Conservation (phyloP, 148 eudicot species). For the Linanthus parryae region DNA sequence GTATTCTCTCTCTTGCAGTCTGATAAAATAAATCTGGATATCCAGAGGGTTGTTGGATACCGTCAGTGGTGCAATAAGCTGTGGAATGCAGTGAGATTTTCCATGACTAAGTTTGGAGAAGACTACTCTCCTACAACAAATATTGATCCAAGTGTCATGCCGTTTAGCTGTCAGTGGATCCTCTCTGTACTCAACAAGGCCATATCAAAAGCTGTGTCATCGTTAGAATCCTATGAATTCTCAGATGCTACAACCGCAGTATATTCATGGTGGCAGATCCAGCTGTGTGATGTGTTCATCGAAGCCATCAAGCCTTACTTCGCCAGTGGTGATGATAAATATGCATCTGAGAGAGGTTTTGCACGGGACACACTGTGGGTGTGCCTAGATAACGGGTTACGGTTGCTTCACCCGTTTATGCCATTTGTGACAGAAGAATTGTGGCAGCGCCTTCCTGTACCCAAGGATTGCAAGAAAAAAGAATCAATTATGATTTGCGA, state of each 20-base stretch:
- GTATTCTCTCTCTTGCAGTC: conserved; percentile 43
- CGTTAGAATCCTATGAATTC: conserved; percentile 74
- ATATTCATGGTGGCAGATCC: conserved; percentile 95
- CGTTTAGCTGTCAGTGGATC: conserved; percentile 91
- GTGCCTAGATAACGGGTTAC: conserved; percentile 80
- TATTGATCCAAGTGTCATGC: conserved; percentile 46
- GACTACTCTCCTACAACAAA: conserved; percentile 63
- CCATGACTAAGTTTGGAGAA: conserved; percentile 84
- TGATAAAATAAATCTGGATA: conserved; percentile 90
- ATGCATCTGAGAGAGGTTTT: conserved; percentile 40
- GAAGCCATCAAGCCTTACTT: conserved; percentile 89
- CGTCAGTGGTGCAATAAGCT: conserved; percentile 98
- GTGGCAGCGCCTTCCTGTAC: conserved; percentile 96
- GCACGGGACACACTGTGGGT: conserved; percentile 83
- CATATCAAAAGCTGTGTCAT: conserved; percentile 49
- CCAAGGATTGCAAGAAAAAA: conserved; percentile 43
- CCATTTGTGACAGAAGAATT: conserved; percentile 92
- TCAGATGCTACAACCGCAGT: conserved; percentile 85
- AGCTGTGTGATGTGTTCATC: conserved; percentile 82
- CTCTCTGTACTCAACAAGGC: conserved; percentile 83
- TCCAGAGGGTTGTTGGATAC: conserved; percentile 84
- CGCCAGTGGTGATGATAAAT: conserved; percentile 33
- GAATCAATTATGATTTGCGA: conserved; percentile 73
- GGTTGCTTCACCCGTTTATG: conserved; percentile 93
- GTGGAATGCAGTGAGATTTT: conserved; percentile 93